Evolutionary conservation across 2,329 filamentous ascomycete genomes (phyloP).

Genomic region (Aureobasidium sp.): DNA sequence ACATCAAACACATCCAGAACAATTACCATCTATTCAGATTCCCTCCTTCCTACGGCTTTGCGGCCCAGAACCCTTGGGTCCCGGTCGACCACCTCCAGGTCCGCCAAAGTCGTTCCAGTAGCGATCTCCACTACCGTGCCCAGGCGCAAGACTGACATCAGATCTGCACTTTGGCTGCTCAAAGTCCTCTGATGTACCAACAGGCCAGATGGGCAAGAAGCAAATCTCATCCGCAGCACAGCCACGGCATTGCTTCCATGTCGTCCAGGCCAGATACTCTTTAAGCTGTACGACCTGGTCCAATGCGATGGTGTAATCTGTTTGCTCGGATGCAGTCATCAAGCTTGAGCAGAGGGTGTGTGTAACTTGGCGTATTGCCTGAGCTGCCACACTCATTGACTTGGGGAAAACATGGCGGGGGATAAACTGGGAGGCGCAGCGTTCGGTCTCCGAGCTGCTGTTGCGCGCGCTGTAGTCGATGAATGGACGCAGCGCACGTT

Average conservation of each 20-base stretch:
- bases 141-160: conserved; percentile 22
- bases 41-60: neutral
- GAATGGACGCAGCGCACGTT: conserved; percentile 31
- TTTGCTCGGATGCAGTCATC: conserved; percentile 20
- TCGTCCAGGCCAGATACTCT: conserved; percentile 50
- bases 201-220: conserved; percentile 59
- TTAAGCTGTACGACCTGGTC: conserved; percentile 37
- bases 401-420: conserved; percentile 21
- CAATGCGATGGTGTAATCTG: conserved; percentile 23
- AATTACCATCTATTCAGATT: neutral
- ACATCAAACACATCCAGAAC: neutral
- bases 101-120: conserved; percentile 22
- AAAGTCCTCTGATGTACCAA: conserved; percentile 50
- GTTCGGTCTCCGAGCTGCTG: conserved; percentile 34
- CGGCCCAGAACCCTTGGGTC: neutral
- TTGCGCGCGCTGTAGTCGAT: conserved; percentile 33
- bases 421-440: conserved; percentile 44
- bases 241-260: conserved; percentile 50
- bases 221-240: conserved; percentile 52
- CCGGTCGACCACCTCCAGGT: conserved; percentile 9
- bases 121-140: neutral
- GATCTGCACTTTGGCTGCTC: conserved; percentile 39
- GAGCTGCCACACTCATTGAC: conserved; percentile 21
- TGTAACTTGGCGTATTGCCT: conserved; percentile 27
- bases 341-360: conserved; percentile 31